Conservation (phyloP, 164 flowering plant genomes). For the Stephania yunnanensis region DNA sequence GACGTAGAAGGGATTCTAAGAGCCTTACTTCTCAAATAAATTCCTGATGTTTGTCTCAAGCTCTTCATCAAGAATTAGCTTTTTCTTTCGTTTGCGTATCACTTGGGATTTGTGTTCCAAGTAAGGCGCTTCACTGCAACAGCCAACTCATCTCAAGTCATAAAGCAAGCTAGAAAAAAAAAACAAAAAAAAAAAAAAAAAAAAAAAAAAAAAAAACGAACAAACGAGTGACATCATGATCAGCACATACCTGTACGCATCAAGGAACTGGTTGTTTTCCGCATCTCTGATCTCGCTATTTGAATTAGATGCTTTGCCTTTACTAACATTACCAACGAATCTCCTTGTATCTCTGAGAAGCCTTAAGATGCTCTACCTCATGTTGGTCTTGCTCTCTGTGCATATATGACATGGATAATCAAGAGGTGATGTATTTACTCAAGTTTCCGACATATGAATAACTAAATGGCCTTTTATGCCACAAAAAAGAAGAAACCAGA, state of each 20-base stretch:
- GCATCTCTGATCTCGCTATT: slow-evolving; percentile 16
- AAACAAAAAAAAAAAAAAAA: neutral
- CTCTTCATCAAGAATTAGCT: slow-evolving; percentile 43
- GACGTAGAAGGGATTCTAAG: neutral
- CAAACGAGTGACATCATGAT: neutral
- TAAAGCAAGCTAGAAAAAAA: neutral
- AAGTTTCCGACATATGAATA: neutral
- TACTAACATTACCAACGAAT: slow-evolving; percentile 12
- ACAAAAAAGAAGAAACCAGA: neutral
- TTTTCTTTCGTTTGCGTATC: slow-evolving; percentile 39
- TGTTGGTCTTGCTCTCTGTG: slow-evolving; percentile 24
- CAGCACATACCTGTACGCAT: slow-evolving; percentile 5
- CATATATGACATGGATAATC: slow-evolving; percentile 4
- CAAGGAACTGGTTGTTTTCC: slow-evolving; percentile 20
- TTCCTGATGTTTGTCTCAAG: slow-evolving; percentile 43
- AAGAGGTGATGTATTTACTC: neutral
- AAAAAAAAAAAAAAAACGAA: neutral
- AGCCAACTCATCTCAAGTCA: slow-evolving; percentile 15
- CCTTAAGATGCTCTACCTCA: slow-evolving; percentile 7
- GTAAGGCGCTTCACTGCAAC: slow-evolving; percentile 33
- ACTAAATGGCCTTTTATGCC: neutral
- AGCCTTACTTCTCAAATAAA: slow-evolving; percentile 68
- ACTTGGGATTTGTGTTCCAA: slow-evolving; percentile 24
- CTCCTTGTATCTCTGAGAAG: neutral
- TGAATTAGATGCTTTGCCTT: slow-evolving; percentile 17